phyloP scores from a whole-genome alignment of 306 rosid species.

The Trifolium repens region DNA sequence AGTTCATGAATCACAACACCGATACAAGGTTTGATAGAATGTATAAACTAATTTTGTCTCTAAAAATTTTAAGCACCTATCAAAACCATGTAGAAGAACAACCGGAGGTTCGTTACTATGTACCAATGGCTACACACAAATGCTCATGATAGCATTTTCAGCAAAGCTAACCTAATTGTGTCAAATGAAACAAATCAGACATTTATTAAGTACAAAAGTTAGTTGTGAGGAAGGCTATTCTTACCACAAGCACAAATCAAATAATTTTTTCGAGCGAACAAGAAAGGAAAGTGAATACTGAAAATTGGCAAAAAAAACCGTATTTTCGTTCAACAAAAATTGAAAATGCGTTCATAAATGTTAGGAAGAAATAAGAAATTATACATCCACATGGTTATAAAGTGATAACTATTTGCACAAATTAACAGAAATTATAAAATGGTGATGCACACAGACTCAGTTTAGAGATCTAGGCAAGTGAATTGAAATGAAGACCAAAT shows the following conservation, averaged over 20 bases:
- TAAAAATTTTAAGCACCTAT: conserved; percentile 62
- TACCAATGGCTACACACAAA: conserved; percentile 76
- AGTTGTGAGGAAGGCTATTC: not conserved
- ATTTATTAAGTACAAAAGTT: conserved; percentile 18
- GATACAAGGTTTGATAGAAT: not conserved
- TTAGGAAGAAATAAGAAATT: too few relatives aligned
- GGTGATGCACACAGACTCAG: too few relatives aligned
- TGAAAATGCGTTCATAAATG: not conserved
- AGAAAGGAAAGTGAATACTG: not conserved
- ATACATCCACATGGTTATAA: too few relatives aligned
- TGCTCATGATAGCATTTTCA: conserved; percentile 72
- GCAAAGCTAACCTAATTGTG: conserved; percentile 62
- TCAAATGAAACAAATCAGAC: conserved; percentile 26
- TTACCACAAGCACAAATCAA: conserved; percentile 28
- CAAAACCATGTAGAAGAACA: conserved; percentile 93
- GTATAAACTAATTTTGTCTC: conserved; percentile 6
- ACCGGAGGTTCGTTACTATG: conserved; percentile 65
- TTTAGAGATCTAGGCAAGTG: too few relatives aligned
- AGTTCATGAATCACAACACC: too few relatives aligned
- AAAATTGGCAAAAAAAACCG: conserved; percentile 22
- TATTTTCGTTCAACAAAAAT: conserved; percentile 5
- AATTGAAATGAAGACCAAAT: too few relatives aligned
- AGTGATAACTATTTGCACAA: too few relatives aligned
- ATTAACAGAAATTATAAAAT: too few relatives aligned
- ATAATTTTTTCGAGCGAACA: conserved; percentile 6